A percentile compares a stretch with the other conserved stretches of the same genome.
Evolutionary conservation across 305 asterid species (phyloP).

Genomic region (Fraxinus sp.): DNA sequence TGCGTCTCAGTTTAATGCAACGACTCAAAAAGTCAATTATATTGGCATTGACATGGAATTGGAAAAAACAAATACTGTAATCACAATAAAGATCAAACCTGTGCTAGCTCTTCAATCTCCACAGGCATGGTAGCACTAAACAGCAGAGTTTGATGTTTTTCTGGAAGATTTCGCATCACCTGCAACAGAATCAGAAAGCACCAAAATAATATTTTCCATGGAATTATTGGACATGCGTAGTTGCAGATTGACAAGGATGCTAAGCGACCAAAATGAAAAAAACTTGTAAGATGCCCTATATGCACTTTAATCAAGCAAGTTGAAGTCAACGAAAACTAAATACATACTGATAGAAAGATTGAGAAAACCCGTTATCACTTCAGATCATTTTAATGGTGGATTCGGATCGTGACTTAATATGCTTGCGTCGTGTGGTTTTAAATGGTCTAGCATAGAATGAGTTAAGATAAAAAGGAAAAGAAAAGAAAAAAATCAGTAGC

Average conservation of each 20-base stretch:
- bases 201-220: constrained; percentile 10
- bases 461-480: neutral
- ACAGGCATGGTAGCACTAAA: constrained; percentile 96
- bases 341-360: neutral
- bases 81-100: constrained; percentile 45
- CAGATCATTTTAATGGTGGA: neutral
- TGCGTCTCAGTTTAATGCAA: neutral
- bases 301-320: neutral
- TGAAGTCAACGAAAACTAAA: neutral
- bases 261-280: neutral
- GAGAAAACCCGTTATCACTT: neutral
- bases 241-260: neutral
- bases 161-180: constrained; percentile 87
- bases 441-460: neutral
- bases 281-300: neutral
- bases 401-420: neutral
- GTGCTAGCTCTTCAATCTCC: constrained; percentile 85
- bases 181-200: constrained; percentile 31
- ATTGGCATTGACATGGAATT: constrained; percentile 13
- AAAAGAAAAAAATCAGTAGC: neutral
- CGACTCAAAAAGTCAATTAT: constrained; percentile 11
- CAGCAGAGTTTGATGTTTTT: constrained; percentile 77
- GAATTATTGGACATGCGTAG: neutral
- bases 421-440: neutral
- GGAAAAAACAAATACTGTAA: constrained; percentile 12